These are phyloP conservation scores for Glycine soja DNA, from an alignment of 306 rosid species.

Conservation along the genomic window DNA sequence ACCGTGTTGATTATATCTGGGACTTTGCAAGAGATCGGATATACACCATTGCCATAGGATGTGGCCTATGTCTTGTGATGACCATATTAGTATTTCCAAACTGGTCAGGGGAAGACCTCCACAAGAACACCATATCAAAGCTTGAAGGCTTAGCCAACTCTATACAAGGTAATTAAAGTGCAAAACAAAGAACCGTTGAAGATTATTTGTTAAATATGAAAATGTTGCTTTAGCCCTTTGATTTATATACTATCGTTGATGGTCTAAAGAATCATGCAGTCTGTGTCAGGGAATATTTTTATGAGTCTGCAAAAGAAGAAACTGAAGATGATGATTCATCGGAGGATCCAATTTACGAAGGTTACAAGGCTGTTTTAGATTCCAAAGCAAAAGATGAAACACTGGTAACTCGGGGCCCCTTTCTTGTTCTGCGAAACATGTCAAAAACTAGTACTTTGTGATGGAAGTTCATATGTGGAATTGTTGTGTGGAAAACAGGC, in stretches of 20 bases:
- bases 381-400: slow-evolving; percentile 87
- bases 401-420: slow-evolving; percentile 55
- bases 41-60: slow-evolving; percentile 79
- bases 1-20: slow-evolving; percentile 64
- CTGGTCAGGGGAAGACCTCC: slow-evolving; percentile 97
- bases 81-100: slow-evolving; percentile 79
- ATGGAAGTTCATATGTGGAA: slow-evolving; percentile 2
- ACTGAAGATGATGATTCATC: slow-evolving; percentile 49
- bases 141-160: slow-evolving; percentile 85
- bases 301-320: slow-evolving; percentile 42
- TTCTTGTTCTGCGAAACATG: slow-evolving; percentile 30
- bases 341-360: slow-evolving; percentile 66
- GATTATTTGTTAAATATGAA: background rate
- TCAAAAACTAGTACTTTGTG: slow-evolving; percentile 1
- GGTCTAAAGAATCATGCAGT: slow-evolving; percentile 57
- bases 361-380: slow-evolving; percentile 89
- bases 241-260: slow-evolving; percentile 30
- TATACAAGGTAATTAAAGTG: slow-evolving; percentile 65
- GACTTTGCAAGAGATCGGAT: slow-evolving; percentile 73
- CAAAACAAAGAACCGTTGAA: slow-evolving; percentile 13
- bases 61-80: slow-evolving; percentile 78
- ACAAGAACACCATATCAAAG: slow-evolving; percentile 68
- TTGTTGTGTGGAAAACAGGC: slow-evolving; percentile 61
- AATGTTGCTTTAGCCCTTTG: background rate
- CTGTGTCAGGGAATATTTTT: slow-evolving; percentile 78